Conservation (phyloP, 2,329 filamentous ascomycete species). For the Monilinia vaccinii-corymbosi region DNA sequence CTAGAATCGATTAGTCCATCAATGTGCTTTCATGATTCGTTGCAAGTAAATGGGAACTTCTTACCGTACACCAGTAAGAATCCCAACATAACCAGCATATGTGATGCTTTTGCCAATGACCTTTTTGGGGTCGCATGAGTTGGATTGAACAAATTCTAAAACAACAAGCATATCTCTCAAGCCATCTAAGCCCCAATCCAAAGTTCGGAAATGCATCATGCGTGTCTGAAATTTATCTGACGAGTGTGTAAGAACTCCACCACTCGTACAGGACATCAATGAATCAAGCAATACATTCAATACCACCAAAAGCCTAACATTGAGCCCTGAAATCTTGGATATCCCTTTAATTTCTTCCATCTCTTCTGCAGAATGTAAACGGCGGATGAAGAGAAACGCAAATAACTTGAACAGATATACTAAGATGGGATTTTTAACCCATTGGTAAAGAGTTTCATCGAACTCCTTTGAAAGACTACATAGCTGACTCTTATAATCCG, state of each 20-base stretch:
- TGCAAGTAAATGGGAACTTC: constrained; percentile 12
- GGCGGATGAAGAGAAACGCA: constrained; percentile 39
- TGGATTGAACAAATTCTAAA: constrained; percentile 33
- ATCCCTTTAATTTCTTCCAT: constrained; percentile 54
- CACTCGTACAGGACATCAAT: constrained; percentile 57
- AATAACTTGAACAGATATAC: constrained; percentile 29
- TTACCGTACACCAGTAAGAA: constrained; percentile 40
- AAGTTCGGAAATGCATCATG: constrained; percentile 46
- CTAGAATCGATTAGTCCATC: constrained; percentile 17
- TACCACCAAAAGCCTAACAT: constrained; percentile 50
- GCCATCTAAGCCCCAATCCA: constrained; percentile 38
- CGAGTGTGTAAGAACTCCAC: constrained; percentile 32
- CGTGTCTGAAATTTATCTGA: constrained; percentile 17
- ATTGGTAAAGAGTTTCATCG: constrained; percentile 36
- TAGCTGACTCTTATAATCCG: constrained; percentile 37
- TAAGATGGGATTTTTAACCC: constrained; percentile 20
- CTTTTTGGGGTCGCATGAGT: constrained; percentile 23
- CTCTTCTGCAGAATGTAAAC: constrained; percentile 46
- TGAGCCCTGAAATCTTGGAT: constrained; percentile 38
- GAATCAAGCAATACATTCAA: constrained; percentile 56
- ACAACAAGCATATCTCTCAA: constrained; percentile 32
- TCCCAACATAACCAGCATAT: constrained; percentile 43
- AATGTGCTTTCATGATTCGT: too few relatives aligned
- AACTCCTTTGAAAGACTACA: constrained; percentile 39
- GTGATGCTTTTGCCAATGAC: constrained; percentile 40